Evolutionary conservation across 2,329 filamentous ascomycete species (phyloP).

Genomic region (Sporothrix protearum): DNA sequence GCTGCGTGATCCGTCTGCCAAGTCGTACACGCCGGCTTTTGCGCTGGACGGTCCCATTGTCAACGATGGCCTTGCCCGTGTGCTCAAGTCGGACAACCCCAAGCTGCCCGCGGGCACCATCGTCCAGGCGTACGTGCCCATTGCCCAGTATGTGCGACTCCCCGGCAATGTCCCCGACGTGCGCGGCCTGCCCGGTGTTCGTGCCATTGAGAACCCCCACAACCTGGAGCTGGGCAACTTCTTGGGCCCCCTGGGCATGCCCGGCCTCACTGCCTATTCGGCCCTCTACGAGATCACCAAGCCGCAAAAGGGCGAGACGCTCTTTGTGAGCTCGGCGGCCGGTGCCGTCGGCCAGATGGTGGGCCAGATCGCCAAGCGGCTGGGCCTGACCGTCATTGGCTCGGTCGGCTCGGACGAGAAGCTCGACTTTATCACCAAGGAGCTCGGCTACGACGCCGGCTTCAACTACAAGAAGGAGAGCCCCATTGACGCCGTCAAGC

Average conservation of each 20-base stretch:
- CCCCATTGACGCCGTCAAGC: conserved; percentile 61
- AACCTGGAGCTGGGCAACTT: conserved; percentile 63
- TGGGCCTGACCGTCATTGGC: conserved; percentile 75
- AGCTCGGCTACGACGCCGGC: conserved; percentile 55
- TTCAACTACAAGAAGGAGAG: conserved; percentile 90
- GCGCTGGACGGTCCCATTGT: conserved; percentile 59
- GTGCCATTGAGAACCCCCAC: conserved; percentile 65
- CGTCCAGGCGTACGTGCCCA: conserved; percentile 53
- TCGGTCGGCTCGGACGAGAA: conserved; percentile 78
- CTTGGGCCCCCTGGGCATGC: conserved; percentile 61
- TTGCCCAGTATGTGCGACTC: conserved; percentile 66
- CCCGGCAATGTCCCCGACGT: conserved; percentile 33
- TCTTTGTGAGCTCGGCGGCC: conserved; percentile 75
- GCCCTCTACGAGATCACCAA: conserved; percentile 66
- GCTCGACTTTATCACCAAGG: conserved; percentile 58
- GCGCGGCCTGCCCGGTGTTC: conserved; percentile 41
- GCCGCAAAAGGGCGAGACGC: conserved; percentile 72
- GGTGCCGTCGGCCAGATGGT: conserved; percentile 81
- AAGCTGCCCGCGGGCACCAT: conserved; percentile 66
- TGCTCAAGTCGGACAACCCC: conserved; percentile 62
- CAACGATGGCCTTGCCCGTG: conserved; percentile 62
- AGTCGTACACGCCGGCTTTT: conserved; percentile 67
- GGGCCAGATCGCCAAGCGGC: conserved; percentile 77
- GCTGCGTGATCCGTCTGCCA: conserved; percentile 62
- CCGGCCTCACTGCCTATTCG: conserved; percentile 49